Conservation (phyloP, 2,329 filamentous ascomycete species). For the Penicillium sp. region DNA sequence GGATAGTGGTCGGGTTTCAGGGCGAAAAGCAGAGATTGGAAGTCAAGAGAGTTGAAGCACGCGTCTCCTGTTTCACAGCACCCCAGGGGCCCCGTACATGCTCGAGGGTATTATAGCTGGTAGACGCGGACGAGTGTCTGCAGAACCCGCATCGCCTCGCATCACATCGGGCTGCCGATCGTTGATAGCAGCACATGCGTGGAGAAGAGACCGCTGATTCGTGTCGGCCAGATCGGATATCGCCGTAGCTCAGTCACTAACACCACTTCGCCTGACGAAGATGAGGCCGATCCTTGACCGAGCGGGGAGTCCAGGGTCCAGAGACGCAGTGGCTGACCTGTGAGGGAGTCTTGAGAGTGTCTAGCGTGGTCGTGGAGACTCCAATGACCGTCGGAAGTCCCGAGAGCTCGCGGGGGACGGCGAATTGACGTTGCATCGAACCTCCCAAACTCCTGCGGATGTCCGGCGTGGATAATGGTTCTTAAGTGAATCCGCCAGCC, state of each 20-base stretch:
- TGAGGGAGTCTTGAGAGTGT: too few species aligned
- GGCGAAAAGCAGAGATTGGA: not conserved
- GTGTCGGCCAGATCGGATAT: conserved; percentile 18
- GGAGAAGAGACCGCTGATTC: conserved; percentile 30
- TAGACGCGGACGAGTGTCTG: too few species aligned
- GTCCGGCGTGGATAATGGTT: conserved; percentile 13
- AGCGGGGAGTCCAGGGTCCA: not conserved
- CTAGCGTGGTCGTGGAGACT: too few species aligned
- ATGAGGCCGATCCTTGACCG: conserved; percentile 2
- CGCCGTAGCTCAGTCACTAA: conserved; percentile 13
- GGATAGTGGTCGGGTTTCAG: not conserved
- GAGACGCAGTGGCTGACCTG: too few species aligned
- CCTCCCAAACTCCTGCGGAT: conserved; percentile 14
- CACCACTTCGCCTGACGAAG: not conserved
- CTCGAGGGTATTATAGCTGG: too few species aligned
- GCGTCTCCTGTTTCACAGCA: too few species aligned
- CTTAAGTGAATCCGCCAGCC: conserved; percentile 15
- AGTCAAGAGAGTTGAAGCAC: too few species aligned
- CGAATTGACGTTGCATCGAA: conserved; percentile 20
- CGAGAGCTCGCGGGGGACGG: too few species aligned
- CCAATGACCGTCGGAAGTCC: conserved; percentile 10
- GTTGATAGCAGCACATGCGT: conserved; percentile 28
- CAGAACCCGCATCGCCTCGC: too few species aligned
- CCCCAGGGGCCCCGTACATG: too few species aligned
- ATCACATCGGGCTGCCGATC: too few species aligned